These are phyloP conservation scores for Ascocoryne sarcoides DNA, from an alignment of 2,329 filamentous ascomycete species.

Conservation along the genomic window DNA sequence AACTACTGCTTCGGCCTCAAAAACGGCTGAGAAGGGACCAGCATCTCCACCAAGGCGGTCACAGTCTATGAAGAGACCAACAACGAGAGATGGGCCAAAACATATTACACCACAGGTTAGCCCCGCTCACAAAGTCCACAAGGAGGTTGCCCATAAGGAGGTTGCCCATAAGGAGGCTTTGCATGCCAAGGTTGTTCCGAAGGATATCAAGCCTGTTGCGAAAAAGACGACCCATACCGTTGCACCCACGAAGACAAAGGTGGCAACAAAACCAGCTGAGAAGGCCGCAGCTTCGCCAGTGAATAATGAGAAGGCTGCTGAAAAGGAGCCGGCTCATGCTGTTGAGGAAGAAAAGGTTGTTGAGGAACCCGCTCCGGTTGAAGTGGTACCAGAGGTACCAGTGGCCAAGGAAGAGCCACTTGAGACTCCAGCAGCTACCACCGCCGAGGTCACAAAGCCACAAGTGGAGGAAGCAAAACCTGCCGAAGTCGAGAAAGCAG, in stretches of 20 bases:
- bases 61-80: constrained; percentile 19
- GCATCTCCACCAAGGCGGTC: constrained; percentile 33
- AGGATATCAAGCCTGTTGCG: constrained; percentile 8
- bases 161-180: too few relatives aligned
- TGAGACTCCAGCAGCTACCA: constrained; percentile 5
- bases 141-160: constrained; percentile 1
- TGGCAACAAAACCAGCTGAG: constrained; percentile 1
- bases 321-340: neutral
- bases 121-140: constrained; percentile 11
- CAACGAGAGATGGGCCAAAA: constrained; percentile 21
- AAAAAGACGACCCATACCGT: constrained; percentile 1
- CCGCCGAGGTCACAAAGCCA: constrained; percentile 8
- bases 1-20: constrained; percentile 59
- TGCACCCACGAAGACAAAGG: constrained; percentile 5
- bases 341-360: too few relatives aligned
- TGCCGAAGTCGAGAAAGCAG: constrained; percentile 9
- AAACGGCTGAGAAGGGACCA: constrained; percentile 53
- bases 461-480: constrained; percentile 5
- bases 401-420: constrained; percentile 12
- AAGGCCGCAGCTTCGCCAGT: constrained; percentile 1
- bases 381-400: constrained; percentile 1
- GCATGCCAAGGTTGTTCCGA: constrained; percentile 9
- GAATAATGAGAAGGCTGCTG: constrained; percentile 1
- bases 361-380: neutral
- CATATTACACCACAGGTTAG: constrained; percentile 6